Base-by-base conservation (phyloP, 108 stramenopile species). In the Fragilaria radians region DNA sequence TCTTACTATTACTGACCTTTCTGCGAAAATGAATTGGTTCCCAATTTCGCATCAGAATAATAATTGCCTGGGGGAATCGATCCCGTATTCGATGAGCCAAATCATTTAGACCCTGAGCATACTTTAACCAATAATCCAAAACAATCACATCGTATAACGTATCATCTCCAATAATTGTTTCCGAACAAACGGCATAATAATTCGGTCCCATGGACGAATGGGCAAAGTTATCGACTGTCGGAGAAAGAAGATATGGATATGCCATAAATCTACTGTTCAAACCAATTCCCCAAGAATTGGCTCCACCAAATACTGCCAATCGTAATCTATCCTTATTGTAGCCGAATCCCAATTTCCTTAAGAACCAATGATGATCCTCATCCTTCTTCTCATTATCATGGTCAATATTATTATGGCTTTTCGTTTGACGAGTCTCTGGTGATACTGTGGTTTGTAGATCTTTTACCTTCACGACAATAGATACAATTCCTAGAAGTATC, bases 141-240 rank as follows among this genome's bases (percentile, higher is more conserved):
- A 58, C 3, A 34, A 58, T 58, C 29, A 58, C 57, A 47, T 58
- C 57, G 2, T 31, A 58, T 23, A 58, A 23, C 17, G 45, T 47
- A 58, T 58, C 57, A 5, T 58, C 57, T 24, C 57, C 57, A 3
- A 58, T 27, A 18, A 58, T 18, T 34, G 57, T 46, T 25, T 58
- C 57, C 3, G 57, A n/a, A 25, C 57, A 58, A 18, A 58, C 34
- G 17, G 45, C 22, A 26, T 18, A 19, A 47, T 58, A 58, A 23
- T 46, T 58, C 18, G 57, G 57, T 58, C 57, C 57, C 23, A 23
- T 31, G 29, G 25, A 23, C 2, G 19, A 24, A 47, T 26, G 23
- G 25, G 57, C 57, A 58, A 34, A 47, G 22, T 58, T 58, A 2
- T 21, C 14, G 14, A 58, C 29, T 24, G 22, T 47, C 1, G 57